Conservation (phyloP, 352 stramenopile genomes). For the Phytophthora ramorum region DNA sequence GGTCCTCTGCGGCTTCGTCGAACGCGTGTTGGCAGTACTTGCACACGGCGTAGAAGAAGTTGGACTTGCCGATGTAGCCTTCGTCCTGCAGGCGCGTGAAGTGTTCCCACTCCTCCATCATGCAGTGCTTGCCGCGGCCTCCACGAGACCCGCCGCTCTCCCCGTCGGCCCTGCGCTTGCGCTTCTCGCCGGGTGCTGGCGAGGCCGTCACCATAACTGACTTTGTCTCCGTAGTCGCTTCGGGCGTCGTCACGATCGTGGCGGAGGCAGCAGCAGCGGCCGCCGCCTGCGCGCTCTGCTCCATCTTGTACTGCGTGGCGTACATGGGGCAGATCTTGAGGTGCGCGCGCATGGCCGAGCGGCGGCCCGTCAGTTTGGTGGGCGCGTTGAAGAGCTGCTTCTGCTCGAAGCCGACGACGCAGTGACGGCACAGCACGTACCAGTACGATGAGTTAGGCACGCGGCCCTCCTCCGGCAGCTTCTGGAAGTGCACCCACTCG, state of each 20-base stretch:
- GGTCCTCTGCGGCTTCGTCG: slow-evolving; percentile 59
- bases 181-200: slow-evolving; percentile 45
- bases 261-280: slow-evolving; percentile 1
- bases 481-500: slow-evolving; percentile 86
- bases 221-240: background rate
- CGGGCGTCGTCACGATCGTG: background rate
- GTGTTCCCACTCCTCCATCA: slow-evolving; percentile 87
- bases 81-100: slow-evolving; percentile 79
- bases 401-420: slow-evolving; percentile 59
- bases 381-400: slow-evolving; percentile 72
- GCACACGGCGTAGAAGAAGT: slow-evolving; percentile 82
- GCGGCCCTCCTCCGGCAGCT: slow-evolving; percentile 62
- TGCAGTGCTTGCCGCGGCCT: slow-evolving; percentile 75
- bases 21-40: slow-evolving; percentile 73
- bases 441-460: slow-evolving; percentile 86
- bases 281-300: slow-evolving; percentile 41
- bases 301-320: slow-evolving; percentile 67
- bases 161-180: slow-evolving; percentile 53
- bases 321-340: slow-evolving; percentile 80
- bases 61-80: slow-evolving; percentile 85
- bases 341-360: slow-evolving; percentile 79
- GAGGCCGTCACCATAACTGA: background rate
- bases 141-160: slow-evolving; percentile 50
- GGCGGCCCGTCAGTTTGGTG: slow-evolving; percentile 66
- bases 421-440: slow-evolving; percentile 85